phyloP scores from a whole-genome alignment of 179 eudicot genomes.

The Spinacia oleracea region DNA sequence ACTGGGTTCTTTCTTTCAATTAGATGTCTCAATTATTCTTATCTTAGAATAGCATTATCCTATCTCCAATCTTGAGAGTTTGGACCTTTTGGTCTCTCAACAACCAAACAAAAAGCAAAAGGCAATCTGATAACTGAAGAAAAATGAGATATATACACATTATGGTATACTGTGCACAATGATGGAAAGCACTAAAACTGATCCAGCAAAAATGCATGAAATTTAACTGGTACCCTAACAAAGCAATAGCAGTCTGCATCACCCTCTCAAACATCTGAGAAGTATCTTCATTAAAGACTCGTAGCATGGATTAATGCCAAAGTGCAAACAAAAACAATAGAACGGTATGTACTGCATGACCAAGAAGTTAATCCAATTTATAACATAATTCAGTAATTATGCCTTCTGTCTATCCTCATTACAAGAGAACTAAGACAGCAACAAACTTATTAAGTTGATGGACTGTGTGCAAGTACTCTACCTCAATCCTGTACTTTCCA shows the following conservation, averaged over 20 bases:
- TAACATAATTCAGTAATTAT: background rate
- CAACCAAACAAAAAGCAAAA: background rate
- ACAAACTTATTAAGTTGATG: background rate
- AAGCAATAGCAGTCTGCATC: background rate
- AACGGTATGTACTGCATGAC: constrained; percentile 1
- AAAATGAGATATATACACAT: background rate
- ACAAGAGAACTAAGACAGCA: constrained; percentile 5
- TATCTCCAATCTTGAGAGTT: background rate
- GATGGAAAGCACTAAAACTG: background rate
- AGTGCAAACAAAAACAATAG: background rate
- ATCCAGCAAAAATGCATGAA: constrained; percentile 8
- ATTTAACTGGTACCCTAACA: background rate
- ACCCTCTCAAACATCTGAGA: background rate
- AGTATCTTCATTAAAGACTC: background rate
- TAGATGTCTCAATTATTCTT: background rate
- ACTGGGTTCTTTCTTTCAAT: background rate
- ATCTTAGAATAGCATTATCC: background rate
- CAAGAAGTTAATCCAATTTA: background rate
- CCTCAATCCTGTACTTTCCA: constrained; percentile 91
- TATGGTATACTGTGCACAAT: background rate
- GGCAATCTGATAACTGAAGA: background rate
- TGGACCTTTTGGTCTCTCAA: background rate
- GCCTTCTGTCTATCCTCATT: background rate
- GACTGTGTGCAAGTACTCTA: constrained; percentile 29
- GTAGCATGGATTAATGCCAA: background rate